Evolutionary conservation across 2,329 filamentous ascomycete genomes (phyloP).

Genomic region (Aspergillus fijiensis): DNA sequence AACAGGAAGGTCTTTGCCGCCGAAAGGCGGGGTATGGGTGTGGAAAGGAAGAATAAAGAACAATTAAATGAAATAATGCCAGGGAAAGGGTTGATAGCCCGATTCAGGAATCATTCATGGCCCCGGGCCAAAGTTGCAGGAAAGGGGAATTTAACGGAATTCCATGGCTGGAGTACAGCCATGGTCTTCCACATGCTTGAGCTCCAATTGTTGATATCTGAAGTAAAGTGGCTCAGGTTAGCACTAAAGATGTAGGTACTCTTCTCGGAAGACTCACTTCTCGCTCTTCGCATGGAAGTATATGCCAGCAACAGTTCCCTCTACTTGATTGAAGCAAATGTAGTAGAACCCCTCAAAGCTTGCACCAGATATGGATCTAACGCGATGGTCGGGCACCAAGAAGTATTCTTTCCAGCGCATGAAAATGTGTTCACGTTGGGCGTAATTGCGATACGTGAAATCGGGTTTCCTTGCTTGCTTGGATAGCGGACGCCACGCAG

Average conservation of each 20-base stretch:
- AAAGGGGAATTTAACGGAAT: constrained; percentile 64
- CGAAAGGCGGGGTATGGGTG: not conserved
- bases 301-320: constrained; percentile 83
- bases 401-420: constrained; percentile 99
- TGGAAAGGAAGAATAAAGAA: not conserved
- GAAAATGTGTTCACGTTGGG: constrained; percentile 84
- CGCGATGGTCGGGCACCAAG: constrained; percentile 88
- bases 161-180: constrained; percentile 86
- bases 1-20: not conserved
- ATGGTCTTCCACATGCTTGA: constrained; percentile 81
- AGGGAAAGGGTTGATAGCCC: constrained; percentile 1
- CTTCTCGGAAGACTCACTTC: constrained; percentile 63
- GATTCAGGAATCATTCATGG: not conserved
- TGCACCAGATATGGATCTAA: constrained; percentile 85
- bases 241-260: not conserved
- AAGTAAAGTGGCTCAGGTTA: constrained; percentile 24
- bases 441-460: constrained; percentile 65
- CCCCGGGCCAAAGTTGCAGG: not conserved
- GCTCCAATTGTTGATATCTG: constrained; percentile 88
- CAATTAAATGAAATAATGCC: constrained; percentile 1
- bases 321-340: constrained; percentile 94
- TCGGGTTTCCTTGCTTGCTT: constrained; percentile 60
- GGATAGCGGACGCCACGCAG: constrained; percentile 75
- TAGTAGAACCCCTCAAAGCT: constrained; percentile 99
- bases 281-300: constrained; percentile 99